Base-by-base conservation (phyloP, 805 yeast genomes). In the Metschnikowia arizonensis region DNA sequence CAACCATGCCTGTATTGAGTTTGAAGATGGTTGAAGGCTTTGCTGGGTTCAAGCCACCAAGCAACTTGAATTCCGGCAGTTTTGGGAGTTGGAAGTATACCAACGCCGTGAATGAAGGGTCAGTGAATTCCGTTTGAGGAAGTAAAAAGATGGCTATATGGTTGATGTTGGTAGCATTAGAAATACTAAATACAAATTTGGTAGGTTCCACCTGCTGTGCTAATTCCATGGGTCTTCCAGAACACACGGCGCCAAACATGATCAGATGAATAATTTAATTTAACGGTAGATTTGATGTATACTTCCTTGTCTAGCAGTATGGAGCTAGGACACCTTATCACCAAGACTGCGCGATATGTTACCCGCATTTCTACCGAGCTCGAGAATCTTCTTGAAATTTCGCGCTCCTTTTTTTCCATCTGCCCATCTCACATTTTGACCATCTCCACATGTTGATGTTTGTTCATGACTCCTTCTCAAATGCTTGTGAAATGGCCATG, bases 11-110 rank as follows among this genome's bases (percentile, higher is more conserved):
- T 50, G 72, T 73, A 59, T 82, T 87, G 47, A 91, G 77, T 58
- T 83, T 85, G 71, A 86, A 93, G 2, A 93, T 93, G 0, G 97
- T 96, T 47, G 96, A 86, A 30, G 95, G 98, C 61, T 91, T 93
- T 30, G 64, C 67, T 0, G 73, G 65, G 36, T 77, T 76, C 23
- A 85, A 58, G 10, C 81, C 81, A 3, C 91, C 91, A 45, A 84
- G 72, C 11, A 87, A 68, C 52, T 77, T 77, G 63, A 84, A 86
- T 25, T 83, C 76, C 18, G 72, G 74, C 41, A 73, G 66, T 8
- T 74, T 70, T 11, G 90, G 89, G 42, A 90, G 66, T 61, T 91
- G 96, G 65, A 88, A 91, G 63, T 85, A 93, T 2, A 93, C 87
- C 33, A 91, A 74, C 0, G 97, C 98, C 1, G 91, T 81, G 55